Percentiles rank a stretch among this genome's conserved stretches.
Evolutionary conservation across 805 yeast species (phyloP).

Genomic region (Ogataea nitratoaversa): DNA sequence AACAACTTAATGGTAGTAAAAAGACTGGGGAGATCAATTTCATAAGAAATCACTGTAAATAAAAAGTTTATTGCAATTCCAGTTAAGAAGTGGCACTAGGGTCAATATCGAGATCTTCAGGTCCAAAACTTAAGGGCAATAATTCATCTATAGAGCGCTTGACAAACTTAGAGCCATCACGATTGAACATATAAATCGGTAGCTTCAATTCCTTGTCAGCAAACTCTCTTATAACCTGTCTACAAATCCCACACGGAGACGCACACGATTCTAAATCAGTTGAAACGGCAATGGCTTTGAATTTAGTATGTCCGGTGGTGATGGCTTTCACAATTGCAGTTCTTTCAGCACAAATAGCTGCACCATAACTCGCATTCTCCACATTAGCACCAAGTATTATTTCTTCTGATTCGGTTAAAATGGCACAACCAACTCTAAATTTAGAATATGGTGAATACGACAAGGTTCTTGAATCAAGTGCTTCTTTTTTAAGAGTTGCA

Average conservation of each 20-base stretch:
- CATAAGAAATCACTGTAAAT: too few relatives aligned
- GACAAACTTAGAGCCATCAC: conserved; percentile 42
- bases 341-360: conserved; percentile 72
- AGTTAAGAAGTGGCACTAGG: too few relatives aligned
- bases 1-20: too few relatives aligned
- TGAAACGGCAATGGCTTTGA: conserved; percentile 63
- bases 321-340: conserved; percentile 59
- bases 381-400: conserved; percentile 75
- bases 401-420: conserved; percentile 49
- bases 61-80: too few relatives aligned
- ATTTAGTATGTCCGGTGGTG: conserved; percentile 35
- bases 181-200: conserved; percentile 67
- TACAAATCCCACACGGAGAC: conserved; percentile 91
- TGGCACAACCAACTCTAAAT: conserved; percentile 78
- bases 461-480: conserved; percentile 24
- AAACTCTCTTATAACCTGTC: conserved; percentile 87
- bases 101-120: conserved; percentile 46
- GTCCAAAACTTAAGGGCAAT: conserved; percentile 85
- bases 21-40: too few relatives aligned
- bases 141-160: conserved; percentile 55
- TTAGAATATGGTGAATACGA: conserved; percentile 73
- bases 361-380: conserved; percentile 89
- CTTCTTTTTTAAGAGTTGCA: conserved; percentile 10
- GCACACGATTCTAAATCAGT: conserved; percentile 57
- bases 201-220: conserved; percentile 35